These are phyloP conservation scores for Tardiomyces depauwii DNA, from an alignment of 1,139 yeast species.

Conservation along the genomic window DNA sequence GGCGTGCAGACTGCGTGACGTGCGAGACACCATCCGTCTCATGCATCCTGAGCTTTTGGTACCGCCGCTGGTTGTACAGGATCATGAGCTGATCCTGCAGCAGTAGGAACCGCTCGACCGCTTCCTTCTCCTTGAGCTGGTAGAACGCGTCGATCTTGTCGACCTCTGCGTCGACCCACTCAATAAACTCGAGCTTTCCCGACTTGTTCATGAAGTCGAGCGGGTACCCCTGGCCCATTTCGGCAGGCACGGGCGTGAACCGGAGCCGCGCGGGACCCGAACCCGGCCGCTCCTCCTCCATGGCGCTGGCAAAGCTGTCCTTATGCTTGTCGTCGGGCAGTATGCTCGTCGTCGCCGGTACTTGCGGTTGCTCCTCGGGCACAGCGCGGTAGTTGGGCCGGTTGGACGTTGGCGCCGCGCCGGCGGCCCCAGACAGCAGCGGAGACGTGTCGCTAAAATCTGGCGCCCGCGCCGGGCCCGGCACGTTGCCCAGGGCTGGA, in stretches of 20 bases:
- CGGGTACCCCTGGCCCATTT: slow-evolving; percentile 1
- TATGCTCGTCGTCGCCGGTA: too few relatives aligned
- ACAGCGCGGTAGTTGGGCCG: slow-evolving; percentile 1
- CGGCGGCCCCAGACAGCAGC: background rate
- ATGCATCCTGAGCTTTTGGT: slow-evolving; percentile 6
- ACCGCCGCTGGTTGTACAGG: slow-evolving; percentile 41
- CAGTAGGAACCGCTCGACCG: slow-evolving; percentile 46
- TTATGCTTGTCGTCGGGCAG: background rate
- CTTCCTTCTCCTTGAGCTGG: slow-evolving; percentile 47
- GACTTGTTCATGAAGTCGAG: slow-evolving; percentile 10
- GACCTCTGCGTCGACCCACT: slow-evolving; percentile 54
- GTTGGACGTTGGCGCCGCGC: background rate
- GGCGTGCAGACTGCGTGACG: background rate
- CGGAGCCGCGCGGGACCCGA: background rate
- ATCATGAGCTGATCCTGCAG: slow-evolving; percentile 61
- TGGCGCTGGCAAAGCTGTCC: background rate
- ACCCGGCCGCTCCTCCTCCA: background rate
- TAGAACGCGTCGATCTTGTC: slow-evolving; percentile 51
- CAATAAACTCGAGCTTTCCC: slow-evolving; percentile 35
- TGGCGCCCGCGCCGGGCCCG: background rate
- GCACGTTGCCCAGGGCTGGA: slow-evolving; percentile 7
- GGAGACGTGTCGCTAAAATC: background rate
- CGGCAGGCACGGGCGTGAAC: slow-evolving; percentile 1
- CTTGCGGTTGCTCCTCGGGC: background rate
- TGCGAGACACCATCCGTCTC: background rate